Evolutionary conservation across 2,329 filamentous ascomycete genomes (phyloP).

Genomic region (Coleophoma crateriformis): DNA sequence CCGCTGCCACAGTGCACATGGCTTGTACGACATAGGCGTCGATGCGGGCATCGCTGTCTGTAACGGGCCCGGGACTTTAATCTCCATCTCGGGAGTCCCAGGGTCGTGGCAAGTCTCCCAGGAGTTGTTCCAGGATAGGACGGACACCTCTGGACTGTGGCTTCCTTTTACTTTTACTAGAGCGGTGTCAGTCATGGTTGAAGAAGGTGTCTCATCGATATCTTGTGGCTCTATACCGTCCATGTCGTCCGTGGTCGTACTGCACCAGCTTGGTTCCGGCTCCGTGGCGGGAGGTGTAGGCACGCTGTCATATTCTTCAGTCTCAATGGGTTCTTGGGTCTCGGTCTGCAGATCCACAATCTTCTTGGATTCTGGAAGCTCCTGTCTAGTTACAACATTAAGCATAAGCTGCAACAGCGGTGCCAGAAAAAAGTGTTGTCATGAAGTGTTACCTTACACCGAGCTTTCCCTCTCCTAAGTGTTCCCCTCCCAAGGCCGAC

Average conservation of each 20-base stretch:
- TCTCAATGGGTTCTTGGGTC: neutral
- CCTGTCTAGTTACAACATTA: neutral
- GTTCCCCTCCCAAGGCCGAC: conserved; percentile 4
- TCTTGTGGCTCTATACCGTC: neutral
- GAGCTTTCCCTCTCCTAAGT: neutral
- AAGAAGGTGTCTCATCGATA: neutral
- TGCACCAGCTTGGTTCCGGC: neutral
- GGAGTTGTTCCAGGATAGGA: neutral
- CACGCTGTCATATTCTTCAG: neutral
- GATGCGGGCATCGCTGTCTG: neutral
- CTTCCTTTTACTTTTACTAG: neutral
- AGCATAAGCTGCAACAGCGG: neutral
- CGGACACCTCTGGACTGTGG: neutral
- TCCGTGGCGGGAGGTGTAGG: neutral
- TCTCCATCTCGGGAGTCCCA: neutral
- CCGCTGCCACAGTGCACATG: conserved; percentile 8
- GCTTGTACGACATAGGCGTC: conserved; percentile 1
- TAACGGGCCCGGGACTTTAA: neutral
- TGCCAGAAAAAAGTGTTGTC: neutral
- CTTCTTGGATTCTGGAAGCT: no score
- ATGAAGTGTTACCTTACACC: neutral
- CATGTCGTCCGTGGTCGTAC: neutral
- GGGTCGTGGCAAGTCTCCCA: neutral
- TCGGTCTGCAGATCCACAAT: neutral
- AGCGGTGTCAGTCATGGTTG: conserved; percentile 1